Conservation (phyloP, 2,329 filamentous ascomycete species). For the Aspergillus sp. region DNA sequence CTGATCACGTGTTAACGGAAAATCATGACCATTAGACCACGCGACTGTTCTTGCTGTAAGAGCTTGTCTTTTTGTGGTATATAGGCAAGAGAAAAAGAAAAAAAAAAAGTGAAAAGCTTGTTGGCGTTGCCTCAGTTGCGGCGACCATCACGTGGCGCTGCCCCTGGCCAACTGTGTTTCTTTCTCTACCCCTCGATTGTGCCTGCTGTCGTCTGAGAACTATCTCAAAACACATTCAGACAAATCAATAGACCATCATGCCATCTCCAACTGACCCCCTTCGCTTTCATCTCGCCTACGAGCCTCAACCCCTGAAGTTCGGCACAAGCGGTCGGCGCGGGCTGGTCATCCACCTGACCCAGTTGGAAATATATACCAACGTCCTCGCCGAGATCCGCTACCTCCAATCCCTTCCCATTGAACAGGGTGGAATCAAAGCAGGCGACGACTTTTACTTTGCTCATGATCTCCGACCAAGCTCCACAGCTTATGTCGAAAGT, state of each 20-base stretch:
- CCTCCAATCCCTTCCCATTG: slow-evolving; percentile 31
- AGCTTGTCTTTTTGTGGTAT: too few species aligned
- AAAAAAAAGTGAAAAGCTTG: too few species aligned
- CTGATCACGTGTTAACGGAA: too few species aligned
- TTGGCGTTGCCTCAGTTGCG: too few species aligned
- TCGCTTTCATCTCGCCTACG: slow-evolving; percentile 26
- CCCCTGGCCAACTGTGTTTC: not conserved
- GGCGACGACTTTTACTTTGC: slow-evolving; percentile 41
- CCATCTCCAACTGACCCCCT: slow-evolving; percentile 8
- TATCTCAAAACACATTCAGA: not conserved
- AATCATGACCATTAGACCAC: too few species aligned
- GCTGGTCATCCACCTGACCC: slow-evolving; percentile 37
- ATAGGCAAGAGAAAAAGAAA: too few species aligned
- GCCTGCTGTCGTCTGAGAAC: not conserved
- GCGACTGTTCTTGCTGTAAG: too few species aligned
- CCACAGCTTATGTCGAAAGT: slow-evolving; percentile 34
- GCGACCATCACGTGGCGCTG: not conserved
- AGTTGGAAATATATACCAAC: slow-evolving; percentile 41
- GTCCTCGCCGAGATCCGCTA: slow-evolving; percentile 39
- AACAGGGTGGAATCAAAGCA: slow-evolving; percentile 33
- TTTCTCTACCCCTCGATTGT: not conserved
- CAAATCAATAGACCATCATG: not conserved
- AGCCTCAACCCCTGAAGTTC: slow-evolving; percentile 37
- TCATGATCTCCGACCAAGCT: slow-evolving; percentile 39
- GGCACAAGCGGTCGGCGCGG: slow-evolving; percentile 41